phyloP scores from a whole-genome alignment of 164 flowering plant genomes.

The Pachysandra terminalis region DNA sequence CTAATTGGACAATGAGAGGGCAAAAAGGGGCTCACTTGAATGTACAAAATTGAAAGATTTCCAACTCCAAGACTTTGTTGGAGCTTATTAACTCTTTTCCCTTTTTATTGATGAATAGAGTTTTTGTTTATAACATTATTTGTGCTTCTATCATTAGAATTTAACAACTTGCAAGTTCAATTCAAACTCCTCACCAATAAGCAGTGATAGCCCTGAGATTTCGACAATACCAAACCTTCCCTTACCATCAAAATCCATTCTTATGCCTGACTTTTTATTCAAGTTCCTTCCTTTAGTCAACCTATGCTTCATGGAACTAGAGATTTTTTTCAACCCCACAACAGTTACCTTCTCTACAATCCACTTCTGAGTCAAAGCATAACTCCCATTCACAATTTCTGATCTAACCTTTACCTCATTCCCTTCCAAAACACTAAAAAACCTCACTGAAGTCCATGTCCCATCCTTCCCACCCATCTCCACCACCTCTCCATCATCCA shows the following conservation, averaged over 20 bases:
- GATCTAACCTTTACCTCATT: constrained; percentile 33
- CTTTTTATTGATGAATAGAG: too few species aligned
- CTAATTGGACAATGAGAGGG: too few species aligned
- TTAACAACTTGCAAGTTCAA: constrained; percentile 17
- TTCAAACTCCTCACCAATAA: constrained; percentile 42
- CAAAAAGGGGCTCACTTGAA: too few species aligned
- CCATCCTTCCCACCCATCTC: constrained; percentile 53
- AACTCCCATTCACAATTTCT: constrained; percentile 44
- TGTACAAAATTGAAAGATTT: too few species aligned
- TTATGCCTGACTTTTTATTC: background rate
- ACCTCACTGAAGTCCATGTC: constrained; percentile 51
- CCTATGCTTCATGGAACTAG: background rate
- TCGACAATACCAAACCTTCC: constrained; percentile 24
- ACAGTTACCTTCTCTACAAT: constrained; percentile 45
- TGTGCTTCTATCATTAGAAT: constrained; percentile 15
- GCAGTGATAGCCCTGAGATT: constrained; percentile 30
- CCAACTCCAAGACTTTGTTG: too few species aligned
- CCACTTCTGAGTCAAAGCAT: constrained; percentile 50
- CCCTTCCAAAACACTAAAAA: constrained; percentile 20
- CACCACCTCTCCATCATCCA: constrained; percentile 70
- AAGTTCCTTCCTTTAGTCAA: constrained; percentile 1
- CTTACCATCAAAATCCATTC: constrained; percentile 1
- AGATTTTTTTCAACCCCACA: constrained; percentile 37
- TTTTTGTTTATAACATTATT: too few species aligned
- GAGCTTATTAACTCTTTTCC: too few species aligned